Conservation (phyloP, 441 rosid species). For the Syzygium syzygioides region DNA sequence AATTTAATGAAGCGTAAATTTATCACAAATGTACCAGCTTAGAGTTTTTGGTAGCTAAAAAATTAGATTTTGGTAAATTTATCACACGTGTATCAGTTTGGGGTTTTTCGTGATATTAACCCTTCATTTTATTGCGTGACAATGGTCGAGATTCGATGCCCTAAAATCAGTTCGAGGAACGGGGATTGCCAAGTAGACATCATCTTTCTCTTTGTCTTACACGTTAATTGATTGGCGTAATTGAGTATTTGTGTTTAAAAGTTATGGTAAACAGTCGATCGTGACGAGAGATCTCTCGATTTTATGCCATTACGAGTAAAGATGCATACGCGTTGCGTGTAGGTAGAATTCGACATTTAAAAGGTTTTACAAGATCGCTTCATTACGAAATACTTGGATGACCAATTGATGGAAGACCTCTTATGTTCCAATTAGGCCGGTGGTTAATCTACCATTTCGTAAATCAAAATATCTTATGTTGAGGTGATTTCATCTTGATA, state of each 20-base stretch:
- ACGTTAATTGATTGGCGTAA: fast-evolving
- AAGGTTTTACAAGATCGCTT: not conserved
- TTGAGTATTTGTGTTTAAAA: not conserved
- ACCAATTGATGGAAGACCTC: not conserved
- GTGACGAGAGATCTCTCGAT: not conserved
- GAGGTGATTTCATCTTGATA: not conserved
- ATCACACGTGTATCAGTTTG: too few species aligned
- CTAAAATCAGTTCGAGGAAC: not conserved
- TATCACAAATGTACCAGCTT: too few species aligned
- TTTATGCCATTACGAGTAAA: not conserved
- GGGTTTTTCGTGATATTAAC: too few species aligned
- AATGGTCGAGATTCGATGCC: not conserved
- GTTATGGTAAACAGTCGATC: fast-evolving
- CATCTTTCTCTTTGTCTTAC: not conserved
- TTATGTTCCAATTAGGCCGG: not conserved
- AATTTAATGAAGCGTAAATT: too few species aligned
- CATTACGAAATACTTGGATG: not conserved
- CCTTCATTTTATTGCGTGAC: fast-evolving
- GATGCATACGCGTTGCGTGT: not conserved
- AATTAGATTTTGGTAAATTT: too few species aligned
- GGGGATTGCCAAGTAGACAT: not conserved
- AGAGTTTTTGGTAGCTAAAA: too few species aligned
- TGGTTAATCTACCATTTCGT: not conserved
- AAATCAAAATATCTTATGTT: not conserved
- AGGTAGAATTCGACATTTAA: not conserved